Evolutionary conservation across 2,329 filamentous ascomycete species (phyloP), one percentile per base, ranked within the genome.

Genomic region (Beauveria sp.): DNA sequence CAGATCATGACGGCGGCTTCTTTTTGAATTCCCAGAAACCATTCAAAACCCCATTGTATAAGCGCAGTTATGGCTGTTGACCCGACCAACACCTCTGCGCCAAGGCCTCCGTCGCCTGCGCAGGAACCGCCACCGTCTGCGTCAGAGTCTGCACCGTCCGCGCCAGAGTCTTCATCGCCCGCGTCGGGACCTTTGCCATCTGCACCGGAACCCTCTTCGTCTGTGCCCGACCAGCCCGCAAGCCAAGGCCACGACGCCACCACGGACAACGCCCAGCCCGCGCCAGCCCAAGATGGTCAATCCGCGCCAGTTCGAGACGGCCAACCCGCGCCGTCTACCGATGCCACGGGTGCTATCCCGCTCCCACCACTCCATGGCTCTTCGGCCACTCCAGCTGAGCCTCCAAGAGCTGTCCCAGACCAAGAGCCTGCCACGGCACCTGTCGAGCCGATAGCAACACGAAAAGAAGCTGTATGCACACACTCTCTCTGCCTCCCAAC

Each of bases 331-430:
- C 20, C 46, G 5, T 18, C 47, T 20, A 34, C 47, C 26, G 46
- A 59, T 59, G 3, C 24, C 12, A 18, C 10, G 18, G 18, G 6
- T 30, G 18, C 55, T 43, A 18, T 24, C 22, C 46, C 55, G 9
- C 20, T 50, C 2, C 18, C 22, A 16, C 22, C 20, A 18, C 5
- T 52, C 6, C 51, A 44, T 30, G 37, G 24, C 47, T 65, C 59
- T 61, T 64, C 59, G 63, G 54, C 30, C 10, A 58, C n/a, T 43
- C 18, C 55, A 43, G 34, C 37, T 30, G 24, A 51, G 37, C 18
- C 24, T 34, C 20, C 37, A 16, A 30, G 12, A 24, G 34, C 34
- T 26, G 18, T 16, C 10, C 10, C 50, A 41, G 47, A 59, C 18
- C 22, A 52, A 16, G 53, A 30, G 16, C 9, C 37, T 8, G 24